Evolutionary conservation across 768 basidiomycete species (phyloP), one percentile per base, ranked within the genome.

Genomic region (Hygrocybe punicea): DNA sequence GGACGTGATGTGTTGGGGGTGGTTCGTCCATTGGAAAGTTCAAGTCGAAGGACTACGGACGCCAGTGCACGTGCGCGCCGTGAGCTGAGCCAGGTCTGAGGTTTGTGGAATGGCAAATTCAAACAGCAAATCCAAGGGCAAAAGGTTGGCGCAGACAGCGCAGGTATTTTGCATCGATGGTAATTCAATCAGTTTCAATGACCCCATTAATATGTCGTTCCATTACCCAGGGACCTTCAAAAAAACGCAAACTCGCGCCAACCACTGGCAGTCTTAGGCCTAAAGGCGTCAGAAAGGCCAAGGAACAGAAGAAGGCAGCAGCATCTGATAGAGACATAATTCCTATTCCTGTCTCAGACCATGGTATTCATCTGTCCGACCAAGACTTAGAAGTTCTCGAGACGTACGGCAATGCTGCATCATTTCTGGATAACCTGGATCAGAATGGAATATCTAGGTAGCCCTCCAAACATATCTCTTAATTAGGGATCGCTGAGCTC

Each of bases 401-500:
- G 54, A 81, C 85, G 62, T 89, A 85, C 63, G 81, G 87, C 19
- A 76, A 75, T 21, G 79, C 83, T 2, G 78, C 79, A 34, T 74
- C 78, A 33, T 98, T 98, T 71, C 71, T 98, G 58, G 73, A 79
- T 33, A 75, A 73, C 19, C 72, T 97, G 53, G 93, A 98, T 70
- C 78, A 81, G 59, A 84, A 83, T 62, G 89, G 84, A n/a, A 89
- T 98, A 56, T 78, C 89, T 59, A 81, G 87, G 95, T 91, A 29
- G 65, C 58, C 81, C 72, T 60, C 50, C 13, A 11, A 52, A 40
- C 4, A 8, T 36, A 42, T 13, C 29, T 53, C 16, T 16, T 36
- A 25, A 21, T n/a, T 7, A 51, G 29, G 44, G 3, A 23, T 47
- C 19, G 8, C 33, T 29, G 33, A 48, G 37, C 10, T 44, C 25